Evolutionary conservation across 371 early-diverging fungal species (phyloP), one percentile per base, ranked within the genome.

Genomic region (Choanephora cucurbitarum): DNA sequence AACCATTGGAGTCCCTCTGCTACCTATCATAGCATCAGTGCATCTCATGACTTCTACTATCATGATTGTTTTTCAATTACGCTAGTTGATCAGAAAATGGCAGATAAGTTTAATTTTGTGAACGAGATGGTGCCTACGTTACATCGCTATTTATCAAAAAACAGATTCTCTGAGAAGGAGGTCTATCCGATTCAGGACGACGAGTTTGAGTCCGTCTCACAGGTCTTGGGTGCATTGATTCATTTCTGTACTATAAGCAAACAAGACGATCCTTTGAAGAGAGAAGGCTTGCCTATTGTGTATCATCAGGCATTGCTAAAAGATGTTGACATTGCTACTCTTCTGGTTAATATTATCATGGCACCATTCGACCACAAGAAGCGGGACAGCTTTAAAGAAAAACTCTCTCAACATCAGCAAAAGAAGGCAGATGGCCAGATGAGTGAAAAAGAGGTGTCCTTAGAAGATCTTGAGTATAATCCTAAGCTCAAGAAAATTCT

Each of bases 251-350:
- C 84, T 3, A 52, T 70, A 24, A 81, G 80, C 21, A 63, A 52
- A 10, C 74, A 79, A 39, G 13, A 49, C 0, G 77, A 84, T 59
- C 64, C 67, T 1, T 45, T 68, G 6, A 63, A 65, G 21, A 68
- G 84, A 1, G 62, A 65, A 21, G 84, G 84, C 2, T 39, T 75
- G 8, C 79, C 84, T 1, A 62, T 66, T 4, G 55, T 66, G 50
- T 63, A 72, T 42, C 79, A 84, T 44, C 84, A 84, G 63, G 65
- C 62, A 1, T 46, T 84, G 19, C 50, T 84, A 17, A 69, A 82
- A 11, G 84, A 84, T 41, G 70, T 67, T 24, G 81, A 81, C 0
- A 65, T 80, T 15, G 65, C 81, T 28, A 73, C 79, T 31, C 51
- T 69, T 7, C 58, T 79, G 4, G 54, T 80, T 5, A 50, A 55